phyloP scores from a whole-genome alignment of 495 filamentous ascomycete species.

The Hypoxylon fuscum region DNA sequence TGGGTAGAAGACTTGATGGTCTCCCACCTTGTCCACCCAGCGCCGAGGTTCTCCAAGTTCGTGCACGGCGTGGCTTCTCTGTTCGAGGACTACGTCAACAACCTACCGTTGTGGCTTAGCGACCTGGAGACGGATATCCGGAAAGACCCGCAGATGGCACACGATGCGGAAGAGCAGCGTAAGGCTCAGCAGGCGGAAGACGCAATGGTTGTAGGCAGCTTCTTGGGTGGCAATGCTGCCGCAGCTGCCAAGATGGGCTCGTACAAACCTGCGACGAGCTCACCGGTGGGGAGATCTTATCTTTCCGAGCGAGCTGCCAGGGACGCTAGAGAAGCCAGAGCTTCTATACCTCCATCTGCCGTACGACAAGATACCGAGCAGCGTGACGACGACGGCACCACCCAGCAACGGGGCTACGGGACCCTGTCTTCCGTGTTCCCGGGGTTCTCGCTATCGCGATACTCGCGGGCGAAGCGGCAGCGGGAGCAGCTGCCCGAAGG shows the following conservation, averaged over 20 bases:
- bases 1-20: conserved; percentile 92
- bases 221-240: conserved; percentile 64
- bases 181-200: conserved; percentile 82
- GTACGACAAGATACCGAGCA: conserved; percentile 33
- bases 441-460: conserved; percentile 75
- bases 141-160: conserved; percentile 88
- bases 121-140: conserved; percentile 92
- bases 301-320: conserved; percentile 57
- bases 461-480: conserved; percentile 64
- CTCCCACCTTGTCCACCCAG: conserved; percentile 89
- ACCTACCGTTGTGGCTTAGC: conserved; percentile 92
- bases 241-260: conserved; percentile 46
- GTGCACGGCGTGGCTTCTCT: conserved; percentile 89
- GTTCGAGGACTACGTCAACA: conserved; percentile 96
- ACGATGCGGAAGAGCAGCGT: conserved; percentile 87
- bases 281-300: conserved; percentile 66
- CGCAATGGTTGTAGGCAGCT: conserved; percentile 87
- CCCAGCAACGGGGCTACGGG: conserved; percentile 52
- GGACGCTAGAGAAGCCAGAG: conserved; percentile 49
- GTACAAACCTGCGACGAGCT: conserved; percentile 67
- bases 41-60: conserved; percentile 94
- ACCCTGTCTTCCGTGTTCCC: conserved; percentile 70
- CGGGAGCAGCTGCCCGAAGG: conserved; percentile 73
- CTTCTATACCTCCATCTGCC: conserved; percentile 24
- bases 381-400: too few species aligned